Evolutionary conservation across 371 early-diverging fungal species (phyloP).

Genomic region (Mucor sp.): DNA sequence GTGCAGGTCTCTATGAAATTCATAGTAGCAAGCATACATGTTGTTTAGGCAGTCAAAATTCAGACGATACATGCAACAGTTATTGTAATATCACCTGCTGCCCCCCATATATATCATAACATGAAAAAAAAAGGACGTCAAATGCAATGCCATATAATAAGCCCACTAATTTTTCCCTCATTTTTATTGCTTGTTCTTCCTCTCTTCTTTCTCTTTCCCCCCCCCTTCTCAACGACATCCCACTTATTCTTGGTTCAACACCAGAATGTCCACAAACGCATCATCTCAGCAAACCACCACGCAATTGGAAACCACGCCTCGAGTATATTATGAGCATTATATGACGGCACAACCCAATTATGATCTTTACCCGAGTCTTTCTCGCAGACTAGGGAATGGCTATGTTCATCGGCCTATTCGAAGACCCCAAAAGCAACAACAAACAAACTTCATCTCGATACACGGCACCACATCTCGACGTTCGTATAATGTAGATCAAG

Average conservation of each 20-base stretch:
- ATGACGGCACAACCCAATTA: conserved; percentile 32
- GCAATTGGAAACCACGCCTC: conserved; percentile 42
- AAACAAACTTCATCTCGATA: conserved; percentile 31
- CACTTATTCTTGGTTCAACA: conserved; percentile 25
- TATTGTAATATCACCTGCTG: conserved; percentile 8
- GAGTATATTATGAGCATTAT: conserved; percentile 43
- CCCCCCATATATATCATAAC: background rate
- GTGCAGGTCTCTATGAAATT: background rate
- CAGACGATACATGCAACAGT: background rate
- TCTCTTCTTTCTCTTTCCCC: conserved; percentile 10
- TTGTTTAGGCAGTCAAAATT: background rate
- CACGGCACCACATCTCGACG: conserved; percentile 15
- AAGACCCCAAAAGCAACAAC: conserved; percentile 13
- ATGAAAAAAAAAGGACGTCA: conserved; percentile 1
- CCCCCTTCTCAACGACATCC: conserved; percentile 10
- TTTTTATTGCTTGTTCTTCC: background rate
- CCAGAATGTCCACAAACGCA: conserved; percentile 18
- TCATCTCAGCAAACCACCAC: conserved; percentile 7
- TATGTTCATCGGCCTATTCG: conserved; percentile 25
- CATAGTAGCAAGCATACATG: background rate
- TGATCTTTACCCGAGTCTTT: conserved; percentile 45
- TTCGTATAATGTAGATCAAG: conserved; percentile 3
- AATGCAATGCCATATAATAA: conserved; percentile 1
- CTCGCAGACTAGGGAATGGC: conserved; percentile 42
- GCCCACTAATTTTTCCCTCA: background rate